Evolutionary conservation across 225 moss, liverwort and hornwort species (phyloP), one percentile per base, ranked within the genome.

Genomic region (Pleurozium schreberi): DNA sequence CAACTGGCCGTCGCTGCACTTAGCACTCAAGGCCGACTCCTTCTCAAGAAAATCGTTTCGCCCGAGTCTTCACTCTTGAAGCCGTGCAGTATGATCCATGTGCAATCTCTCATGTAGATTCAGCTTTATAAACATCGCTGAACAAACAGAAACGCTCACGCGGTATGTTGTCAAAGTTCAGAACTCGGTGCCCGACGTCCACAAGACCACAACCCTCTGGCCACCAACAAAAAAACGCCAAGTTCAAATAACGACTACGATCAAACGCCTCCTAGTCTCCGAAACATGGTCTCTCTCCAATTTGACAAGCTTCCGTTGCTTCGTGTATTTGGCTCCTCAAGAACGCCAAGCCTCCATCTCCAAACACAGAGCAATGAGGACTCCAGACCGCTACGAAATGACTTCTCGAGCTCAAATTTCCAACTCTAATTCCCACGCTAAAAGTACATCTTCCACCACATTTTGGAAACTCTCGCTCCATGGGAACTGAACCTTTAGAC

Each of bases 91-190:
- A 76, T 58, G 70, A 87, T 90, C 84, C 89, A 83, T 75, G 59
- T 88, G 74, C 85, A 87, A 89, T 91, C 80, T 83, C 89, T 91
- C 92, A 93, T 91, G 82, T 88, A n/a, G 81, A 85, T 45, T 84
- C 84, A 84, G 84, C 66, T 88, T 66, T 9, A 58, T 34, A 76
- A 75, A 36, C 36, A 38, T 53, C 34, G 34, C 55, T 52, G 31
- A 34, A 43, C 71, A 31, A 82, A 59, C 52, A 53, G 43, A 67
- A 89, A 84, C 38, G 30, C 73, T 75, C 36, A 60, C 80, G 42
- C 27, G 43, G 65, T 40, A 75, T 10, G 34, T 66, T 43, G 53
- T 36, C 33, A 60, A 60, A 75, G 53, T 42, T 23, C 81, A 53
- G 52, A 14, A 23, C n/a, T 57, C 42, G 25, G 11, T 13, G 43